Conservation (phyloP, 2,329 filamentous ascomycete species). For the Zasmidium angulare region DNA sequence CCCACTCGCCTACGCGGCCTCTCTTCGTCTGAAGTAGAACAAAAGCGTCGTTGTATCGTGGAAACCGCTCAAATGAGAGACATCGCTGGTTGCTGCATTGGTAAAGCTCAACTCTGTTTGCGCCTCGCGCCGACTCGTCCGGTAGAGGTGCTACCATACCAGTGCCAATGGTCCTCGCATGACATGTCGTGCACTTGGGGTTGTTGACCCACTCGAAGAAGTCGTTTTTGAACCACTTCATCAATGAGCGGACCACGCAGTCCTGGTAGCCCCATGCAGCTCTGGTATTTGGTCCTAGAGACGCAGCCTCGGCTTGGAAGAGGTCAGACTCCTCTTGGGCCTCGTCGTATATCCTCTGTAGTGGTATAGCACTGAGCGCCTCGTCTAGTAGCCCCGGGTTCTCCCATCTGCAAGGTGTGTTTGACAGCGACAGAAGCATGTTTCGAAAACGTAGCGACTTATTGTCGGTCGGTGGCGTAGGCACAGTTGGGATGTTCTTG, state of each 20-base stretch:
- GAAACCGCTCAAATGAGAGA: constrained; percentile 80
- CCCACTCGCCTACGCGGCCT: constrained; percentile 92
- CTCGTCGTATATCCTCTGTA: constrained; percentile 89
- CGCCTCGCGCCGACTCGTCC: constrained; percentile 86
- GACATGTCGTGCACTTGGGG: constrained; percentile 78
- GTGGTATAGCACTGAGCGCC: constrained; percentile 78
- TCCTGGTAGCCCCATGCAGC: constrained; percentile 97
- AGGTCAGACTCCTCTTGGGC: constrained; percentile 93
- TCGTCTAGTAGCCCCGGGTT: constrained; percentile 94
- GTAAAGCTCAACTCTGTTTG: constrained; percentile 85
- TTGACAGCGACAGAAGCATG: constrained; percentile 78
- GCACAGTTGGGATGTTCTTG: constrained; percentile 67
- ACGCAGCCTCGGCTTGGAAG: constrained; percentile 81
- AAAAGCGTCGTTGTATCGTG: constrained; percentile 94
- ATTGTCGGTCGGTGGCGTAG: constrained; percentile 65
- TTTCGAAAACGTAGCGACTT: constrained; percentile 58
- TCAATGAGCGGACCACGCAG: constrained; percentile 83
- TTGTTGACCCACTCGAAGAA: constrained; percentile 99
- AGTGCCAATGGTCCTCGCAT: constrained; percentile 76
- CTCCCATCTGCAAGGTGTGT: constrained; percentile 90
- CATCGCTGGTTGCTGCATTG: constrained; percentile 77
- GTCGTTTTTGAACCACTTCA: constrained; percentile 93
- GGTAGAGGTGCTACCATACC: constrained; percentile 82
- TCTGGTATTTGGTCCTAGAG: constrained; percentile 72
- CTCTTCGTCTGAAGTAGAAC: constrained; percentile 80